Base-by-base conservation (phyloP, 768 basidiomycete species). In the Russula olivacea region DNA sequence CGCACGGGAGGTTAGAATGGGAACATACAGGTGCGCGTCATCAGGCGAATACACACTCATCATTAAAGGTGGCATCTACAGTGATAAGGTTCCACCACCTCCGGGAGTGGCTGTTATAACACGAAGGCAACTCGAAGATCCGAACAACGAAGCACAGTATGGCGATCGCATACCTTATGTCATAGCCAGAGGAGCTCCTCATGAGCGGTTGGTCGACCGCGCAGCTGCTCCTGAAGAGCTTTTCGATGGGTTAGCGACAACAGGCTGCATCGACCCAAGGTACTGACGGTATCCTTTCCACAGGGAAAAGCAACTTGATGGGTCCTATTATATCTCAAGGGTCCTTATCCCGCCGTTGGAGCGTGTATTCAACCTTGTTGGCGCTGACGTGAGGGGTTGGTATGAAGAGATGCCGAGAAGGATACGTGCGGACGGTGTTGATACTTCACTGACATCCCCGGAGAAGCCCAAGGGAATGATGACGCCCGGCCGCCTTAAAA, bases 81-180 rank as follows among this genome's bases (percentile, higher is more conserved):
- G 96, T 65, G 92, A 93, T 57, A 87, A 85, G 66, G 86, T 78
- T 0, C 84, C 85, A 0, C 97, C 95, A 1, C 94, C 92, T 7
- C 94, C 97, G n/a, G 97, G 94, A 0, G 95, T 85, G 7, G 81
- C 86, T 1, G 87, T 98, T 15, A 95, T 94, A 9, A 88, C 89
- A 3, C 81, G 87, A 32, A 82, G 84, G 59, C 82, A 88, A 73
- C 68, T 87, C 15, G 71, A 83, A 50, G 95, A 98, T 72, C 85
- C 86, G 0, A 84, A 86, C 28, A 83, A 88, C 55, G 95, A 97
- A 71, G 80, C 89, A 1, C 92, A 95, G 68, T 97, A 98, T 70
- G 92, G 91, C 19, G 94, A 99, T 68, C 85, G 96, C 32, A 83
- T 98, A 0, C 93, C 93, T 1, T 98, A 98, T 71, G 83, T 98